Percentiles rank a stretch among this genome's conserved stretches.
Conservation (phyloP, 345 rosid genomes). For the Sonneratia alba region DNA sequence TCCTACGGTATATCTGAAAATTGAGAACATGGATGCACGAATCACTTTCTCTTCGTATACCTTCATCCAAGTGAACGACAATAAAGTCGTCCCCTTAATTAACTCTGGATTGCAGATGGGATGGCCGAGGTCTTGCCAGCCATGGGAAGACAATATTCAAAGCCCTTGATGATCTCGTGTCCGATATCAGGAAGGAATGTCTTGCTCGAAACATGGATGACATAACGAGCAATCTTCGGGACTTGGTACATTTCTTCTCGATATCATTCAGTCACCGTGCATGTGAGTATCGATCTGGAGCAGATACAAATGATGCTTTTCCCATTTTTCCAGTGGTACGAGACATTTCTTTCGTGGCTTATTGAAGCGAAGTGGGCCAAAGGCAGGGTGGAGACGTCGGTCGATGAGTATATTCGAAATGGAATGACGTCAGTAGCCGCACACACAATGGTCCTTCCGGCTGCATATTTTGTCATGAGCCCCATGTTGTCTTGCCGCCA, state of each 20-base stretch:
- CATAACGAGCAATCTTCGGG: slow-evolving; percentile 23
- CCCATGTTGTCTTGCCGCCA: slow-evolving; percentile 17
- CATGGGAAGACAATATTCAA: slow-evolving; percentile 35
- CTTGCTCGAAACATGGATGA: slow-evolving; percentile 22
- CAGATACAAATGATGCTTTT: no score
- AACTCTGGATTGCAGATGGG: slow-evolving; percentile 34
- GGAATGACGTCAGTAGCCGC: slow-evolving; percentile 39
- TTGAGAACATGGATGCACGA: background rate
- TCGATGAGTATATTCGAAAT: slow-evolving; percentile 35
- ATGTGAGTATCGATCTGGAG: no score
- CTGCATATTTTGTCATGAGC: slow-evolving; percentile 21
- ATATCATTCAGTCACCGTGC: background rate
- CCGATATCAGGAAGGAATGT: slow-evolving; percentile 21
- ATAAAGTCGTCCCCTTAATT: background rate
- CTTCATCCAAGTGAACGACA: background rate
- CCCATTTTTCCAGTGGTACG: slow-evolving; percentile 35
- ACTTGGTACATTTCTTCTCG: slow-evolving; percentile 26
- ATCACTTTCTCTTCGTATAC: background rate
- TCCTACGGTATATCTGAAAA: slow-evolving; percentile 27
- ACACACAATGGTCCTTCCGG: slow-evolving; percentile 36
- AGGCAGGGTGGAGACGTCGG: slow-evolving; percentile 22
- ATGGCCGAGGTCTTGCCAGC: slow-evolving; percentile 33
- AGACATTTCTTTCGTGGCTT: slow-evolving; percentile 56
- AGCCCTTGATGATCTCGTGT: slow-evolving; percentile 39
- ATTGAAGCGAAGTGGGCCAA: slow-evolving; percentile 50